A percentile compares a stretch with the other conserved stretches of the same genome.
These are phyloP conservation scores for Curvularia sp. DNA, from an alignment of 2,329 filamentous ascomycete genomes.

Conservation along the genomic window DNA sequence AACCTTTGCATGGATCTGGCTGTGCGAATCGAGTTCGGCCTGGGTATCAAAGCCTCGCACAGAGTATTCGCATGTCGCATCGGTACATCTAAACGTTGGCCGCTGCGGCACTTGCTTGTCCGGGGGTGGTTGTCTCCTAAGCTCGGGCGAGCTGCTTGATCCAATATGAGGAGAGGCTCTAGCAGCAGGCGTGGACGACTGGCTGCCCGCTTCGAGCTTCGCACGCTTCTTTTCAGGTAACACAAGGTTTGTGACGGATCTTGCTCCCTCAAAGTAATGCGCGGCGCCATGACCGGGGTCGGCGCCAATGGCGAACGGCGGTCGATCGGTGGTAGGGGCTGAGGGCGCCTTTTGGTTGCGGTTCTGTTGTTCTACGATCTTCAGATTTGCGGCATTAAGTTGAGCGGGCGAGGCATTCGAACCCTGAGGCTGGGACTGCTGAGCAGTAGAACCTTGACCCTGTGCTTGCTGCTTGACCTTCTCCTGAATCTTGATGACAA, in stretches of 20 bases:
- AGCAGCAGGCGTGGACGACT: constrained; percentile 52
- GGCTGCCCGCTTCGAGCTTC: constrained; percentile 55
- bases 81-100: constrained; percentile 61
- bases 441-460: constrained; percentile 23
- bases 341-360: constrained; percentile 58
- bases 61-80: constrained; percentile 61
- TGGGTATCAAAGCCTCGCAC: constrained; percentile 63
- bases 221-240: constrained; percentile 64
- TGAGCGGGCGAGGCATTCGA: constrained; percentile 34
- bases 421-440: constrained; percentile 28
- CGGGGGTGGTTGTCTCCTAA: constrained; percentile 54
- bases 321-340: constrained; percentile 59
- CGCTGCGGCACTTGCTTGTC: constrained; percentile 54
- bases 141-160: constrained; percentile 50
- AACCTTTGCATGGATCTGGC: constrained; percentile 61
- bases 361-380: constrained; percentile 54
- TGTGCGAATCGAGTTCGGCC: constrained; percentile 62
- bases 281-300: constrained; percentile 65
- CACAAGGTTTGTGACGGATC: constrained; percentile 63
- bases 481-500: constrained; percentile 38
- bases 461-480: constrained; percentile 33
- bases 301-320: constrained; percentile 60
- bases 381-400: constrained; percentile 49
- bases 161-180: constrained; percentile 51
- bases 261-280: constrained; percentile 59